These are phyloP conservation scores for Huntiella decipiens DNA, from an alignment of 2,329 filamentous ascomycete genomes.

Conservation along the genomic window DNA sequence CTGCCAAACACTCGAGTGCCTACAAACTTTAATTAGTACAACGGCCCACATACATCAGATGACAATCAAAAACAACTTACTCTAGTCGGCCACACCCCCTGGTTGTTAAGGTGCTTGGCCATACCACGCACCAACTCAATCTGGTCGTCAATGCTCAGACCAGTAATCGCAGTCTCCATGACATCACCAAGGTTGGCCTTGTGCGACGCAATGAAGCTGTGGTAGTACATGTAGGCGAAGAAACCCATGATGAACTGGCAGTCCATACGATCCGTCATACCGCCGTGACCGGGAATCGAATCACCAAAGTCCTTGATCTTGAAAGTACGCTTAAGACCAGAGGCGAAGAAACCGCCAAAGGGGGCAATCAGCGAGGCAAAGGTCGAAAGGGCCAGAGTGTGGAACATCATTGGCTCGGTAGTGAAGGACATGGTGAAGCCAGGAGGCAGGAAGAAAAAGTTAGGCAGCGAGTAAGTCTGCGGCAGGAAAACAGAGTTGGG, in stretches of 20 bases:
- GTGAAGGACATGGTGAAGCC: constrained; percentile 43
- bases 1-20: constrained; percentile 7
- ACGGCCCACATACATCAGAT: neutral
- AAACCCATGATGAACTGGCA: constrained; percentile 99
- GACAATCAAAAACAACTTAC: constrained; percentile 16
- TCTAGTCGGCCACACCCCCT: constrained; percentile 28
- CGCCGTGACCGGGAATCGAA: constrained; percentile 90
- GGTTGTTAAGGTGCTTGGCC: constrained; percentile 44
- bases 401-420: constrained; percentile 78
- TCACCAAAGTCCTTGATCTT: constrained; percentile 99
- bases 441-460: constrained; percentile 52
- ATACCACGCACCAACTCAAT: constrained; percentile 56
- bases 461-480: constrained; percentile 52
- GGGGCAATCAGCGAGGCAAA: constrained; percentile 94
- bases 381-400: constrained; percentile 73
- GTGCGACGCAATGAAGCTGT: constrained; percentile 84
- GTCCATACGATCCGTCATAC: constrained; percentile 98
- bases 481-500: constrained; percentile 83
- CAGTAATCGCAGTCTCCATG: constrained; percentile 79
- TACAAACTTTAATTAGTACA: neutral
- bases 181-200: constrained; percentile 71
- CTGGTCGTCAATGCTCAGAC: constrained; percentile 74
- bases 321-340: constrained; percentile 92
- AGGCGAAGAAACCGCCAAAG: constrained; percentile 96
- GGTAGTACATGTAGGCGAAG: constrained; percentile 96